Evolutionary conservation across 164 flowering plant genomes (phyloP), one percentile per base, ranked within the genome.

Genomic region (Buxus sempervirens): DNA sequence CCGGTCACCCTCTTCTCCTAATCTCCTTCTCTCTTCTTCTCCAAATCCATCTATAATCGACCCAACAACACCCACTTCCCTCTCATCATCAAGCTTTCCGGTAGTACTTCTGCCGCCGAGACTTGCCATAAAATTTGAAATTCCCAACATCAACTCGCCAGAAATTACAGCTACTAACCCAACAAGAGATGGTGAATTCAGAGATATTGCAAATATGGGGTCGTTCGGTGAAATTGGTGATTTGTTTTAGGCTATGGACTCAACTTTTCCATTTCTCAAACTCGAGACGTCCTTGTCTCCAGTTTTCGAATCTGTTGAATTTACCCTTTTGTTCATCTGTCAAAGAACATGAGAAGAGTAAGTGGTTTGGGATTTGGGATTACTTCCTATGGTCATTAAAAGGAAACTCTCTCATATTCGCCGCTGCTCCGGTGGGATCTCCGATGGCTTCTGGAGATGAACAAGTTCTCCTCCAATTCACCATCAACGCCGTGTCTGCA

Each of bases 191-290:
- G 85, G 85, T 85, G 88, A 81, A 82, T 73, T 83, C 73, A 66
- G 73, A 83, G 73, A n/a, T n/a, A n/a, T n/a, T n/a, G 67, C 76
- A 70, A 62, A n/a, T n/a, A n/a, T n/a, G n/a, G n/a, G n/a, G n/a
- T n/a, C n/a, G n/a, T n/a, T n/a, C n/a, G 88, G 84, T 82, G 79
- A 84, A 79, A 79, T 75, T 81, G 38, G 69, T 72, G 74, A 76
- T 71, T 80, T 80, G n/a, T 81, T 65, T 79, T 78, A 67, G 54
- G 38, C 38, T 77, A 81, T 79, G 85, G 77, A 89, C 81, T 82
- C 88, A 81, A 75, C 73, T 79, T 82, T 83, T 82, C 88, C n/a
- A n/a, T n/a, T n/a, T 49, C n/a, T 22, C 57, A 38, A 65, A 62
- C 38, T 3, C 38, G 38, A 3, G 41, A 3, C 7, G 3, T 68